A percentile compares a stretch with the other conserved stretches of the same genome.
These are phyloP conservation scores for Gossypium lobatum DNA, from an alignment of 441 rosid species.

Conservation along the genomic window DNA sequence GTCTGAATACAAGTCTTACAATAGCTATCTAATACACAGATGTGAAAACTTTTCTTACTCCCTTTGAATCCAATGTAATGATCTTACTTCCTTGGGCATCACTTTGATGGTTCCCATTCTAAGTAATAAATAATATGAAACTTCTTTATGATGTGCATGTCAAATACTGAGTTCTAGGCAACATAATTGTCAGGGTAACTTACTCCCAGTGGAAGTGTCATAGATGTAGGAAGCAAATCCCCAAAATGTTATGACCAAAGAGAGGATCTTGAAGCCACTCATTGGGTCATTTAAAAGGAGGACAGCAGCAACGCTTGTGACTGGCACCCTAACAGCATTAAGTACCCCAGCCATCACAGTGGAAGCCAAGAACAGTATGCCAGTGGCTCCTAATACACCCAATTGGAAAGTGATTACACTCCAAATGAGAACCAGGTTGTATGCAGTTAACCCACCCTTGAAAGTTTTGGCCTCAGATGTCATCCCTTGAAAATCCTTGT, in stretches of 20 bases:
- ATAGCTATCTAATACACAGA: neutral
- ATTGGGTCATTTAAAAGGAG: constrained; percentile 67
- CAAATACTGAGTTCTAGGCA: no score
- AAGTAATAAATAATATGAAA: neutral
- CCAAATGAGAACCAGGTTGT: constrained; percentile 54
- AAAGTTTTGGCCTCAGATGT: constrained; percentile 49
- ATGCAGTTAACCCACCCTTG: constrained; percentile 48
- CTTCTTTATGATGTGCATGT: neutral
- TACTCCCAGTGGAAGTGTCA: constrained; percentile 31
- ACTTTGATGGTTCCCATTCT: neutral
- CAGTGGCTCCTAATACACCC: constrained; percentile 70
- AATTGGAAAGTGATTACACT: constrained; percentile 65
- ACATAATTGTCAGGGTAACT: constrained; percentile 19
- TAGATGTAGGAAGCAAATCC: constrained; percentile 67
- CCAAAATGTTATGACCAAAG: constrained; percentile 66
- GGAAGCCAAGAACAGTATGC: constrained; percentile 59
- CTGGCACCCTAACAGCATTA: constrained; percentile 73
- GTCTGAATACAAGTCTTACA: neutral
- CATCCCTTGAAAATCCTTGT: constrained; percentile 52
- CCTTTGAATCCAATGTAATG: neutral
- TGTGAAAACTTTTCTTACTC: neutral
- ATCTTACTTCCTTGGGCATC: neutral
- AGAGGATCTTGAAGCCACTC: constrained; percentile 79
- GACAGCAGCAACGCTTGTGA: constrained; percentile 71
- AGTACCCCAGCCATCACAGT: constrained; percentile 80